phyloP scores from a whole-genome alignment of 108 stramenopile genomes.

The Skeletonema costatum region DNA sequence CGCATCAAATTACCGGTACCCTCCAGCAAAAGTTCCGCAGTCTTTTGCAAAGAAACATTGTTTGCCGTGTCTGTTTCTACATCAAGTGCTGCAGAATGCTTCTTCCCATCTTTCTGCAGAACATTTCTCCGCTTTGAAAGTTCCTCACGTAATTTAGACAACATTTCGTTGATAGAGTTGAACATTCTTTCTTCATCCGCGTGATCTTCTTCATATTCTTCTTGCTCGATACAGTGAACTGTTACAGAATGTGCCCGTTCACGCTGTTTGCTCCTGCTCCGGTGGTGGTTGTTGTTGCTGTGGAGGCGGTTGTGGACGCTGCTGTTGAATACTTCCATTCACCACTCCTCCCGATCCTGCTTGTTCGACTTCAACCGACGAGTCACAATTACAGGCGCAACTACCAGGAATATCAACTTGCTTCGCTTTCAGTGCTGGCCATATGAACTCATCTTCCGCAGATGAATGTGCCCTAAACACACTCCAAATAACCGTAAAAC shows the following conservation, averaged over 20 bases:
- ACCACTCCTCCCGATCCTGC: conserved; percentile 14
- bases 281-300: background rate
- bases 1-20: conserved; percentile 53
- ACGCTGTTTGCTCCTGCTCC: background rate
- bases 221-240: conserved; percentile 73
- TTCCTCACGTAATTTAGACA: conserved; percentile 58
- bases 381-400: background rate
- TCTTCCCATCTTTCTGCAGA: background rate
- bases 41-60: conserved; percentile 35
- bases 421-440: conserved; percentile 89
- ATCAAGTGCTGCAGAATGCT: background rate
- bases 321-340: conserved; percentile 1
- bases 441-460: conserved; percentile 96
- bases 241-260: conserved; percentile 37
- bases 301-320: background rate
- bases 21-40: conserved; percentile 57
- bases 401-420: conserved; percentile 40
- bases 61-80: background rate
- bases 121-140: conserved; percentile 27
- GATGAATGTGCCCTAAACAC: conserved; percentile 95
- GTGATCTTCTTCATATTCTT: conserved; percentile 94
- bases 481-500: conserved; percentile 92
- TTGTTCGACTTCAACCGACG: background rate
- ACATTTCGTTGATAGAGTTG: conserved; percentile 64
- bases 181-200: conserved; percentile 92